A percentile compares a stretch with the other conserved stretches of the same genome.
These are phyloP conservation scores for Russula emetica DNA, from an alignment of 768 basidiomycete genomes.

Conservation along the genomic window DNA sequence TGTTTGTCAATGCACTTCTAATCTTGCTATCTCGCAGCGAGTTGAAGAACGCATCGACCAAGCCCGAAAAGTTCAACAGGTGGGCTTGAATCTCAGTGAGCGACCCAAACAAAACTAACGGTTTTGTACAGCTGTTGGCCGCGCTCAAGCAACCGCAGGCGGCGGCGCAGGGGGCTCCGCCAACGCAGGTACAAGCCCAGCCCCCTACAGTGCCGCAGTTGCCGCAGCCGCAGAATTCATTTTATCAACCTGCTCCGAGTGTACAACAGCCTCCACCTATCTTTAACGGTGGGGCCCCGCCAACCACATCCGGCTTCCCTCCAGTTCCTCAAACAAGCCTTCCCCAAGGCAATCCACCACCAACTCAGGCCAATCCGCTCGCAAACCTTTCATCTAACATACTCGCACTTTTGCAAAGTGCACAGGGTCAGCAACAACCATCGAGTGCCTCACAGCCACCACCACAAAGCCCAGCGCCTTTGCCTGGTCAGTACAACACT, in stretches of 20 bases:
- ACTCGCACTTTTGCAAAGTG: constrained; percentile 25
- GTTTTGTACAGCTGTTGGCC: constrained; percentile 44
- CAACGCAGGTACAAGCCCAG: constrained; percentile 34
- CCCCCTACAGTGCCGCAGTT: constrained; percentile 29
- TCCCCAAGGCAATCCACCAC: constrained; percentile 18
- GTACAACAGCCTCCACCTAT: constrained; percentile 31
- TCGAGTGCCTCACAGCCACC: constrained; percentile 26
- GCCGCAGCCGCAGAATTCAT: constrained; percentile 34
- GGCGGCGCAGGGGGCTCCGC: constrained; percentile 37
- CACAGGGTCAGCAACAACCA: constrained; percentile 27
- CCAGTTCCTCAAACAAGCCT: constrained; percentile 21
- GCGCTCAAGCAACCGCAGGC: constrained; percentile 69
- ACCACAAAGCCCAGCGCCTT: constrained; percentile 14
- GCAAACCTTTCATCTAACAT: constrained; percentile 24
- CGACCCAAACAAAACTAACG: constrained; percentile 8
- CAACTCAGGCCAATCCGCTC: constrained; percentile 18
- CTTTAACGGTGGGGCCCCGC: constrained; percentile 18
- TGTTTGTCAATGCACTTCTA: background rate
- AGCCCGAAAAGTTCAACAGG: constrained; percentile 81
- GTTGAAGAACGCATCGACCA: constrained; percentile 82
- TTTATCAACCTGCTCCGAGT: constrained; percentile 43
- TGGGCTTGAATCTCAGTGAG: constrained; percentile 27
- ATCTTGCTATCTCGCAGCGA: constrained; percentile 35
- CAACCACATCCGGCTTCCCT: constrained; percentile 24
- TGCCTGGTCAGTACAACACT: constrained; percentile 15